phyloP scores from a whole-genome alignment of 306 rosid species.

The Cucumis hystrix region DNA sequence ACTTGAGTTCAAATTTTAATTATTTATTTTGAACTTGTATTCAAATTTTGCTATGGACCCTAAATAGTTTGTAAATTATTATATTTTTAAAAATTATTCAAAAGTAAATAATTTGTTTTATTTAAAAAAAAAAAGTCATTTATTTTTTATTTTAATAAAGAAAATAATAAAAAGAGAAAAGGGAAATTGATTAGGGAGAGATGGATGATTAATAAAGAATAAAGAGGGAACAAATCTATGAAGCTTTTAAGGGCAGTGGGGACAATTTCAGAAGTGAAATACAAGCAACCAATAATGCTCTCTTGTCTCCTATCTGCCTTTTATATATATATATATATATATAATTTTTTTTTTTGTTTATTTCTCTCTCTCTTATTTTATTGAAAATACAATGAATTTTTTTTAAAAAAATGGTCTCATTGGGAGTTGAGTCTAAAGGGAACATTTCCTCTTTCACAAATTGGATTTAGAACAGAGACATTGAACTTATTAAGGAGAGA shows the following conservation, averaged over 20 bases:
- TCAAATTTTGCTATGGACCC: too few relatives aligned
- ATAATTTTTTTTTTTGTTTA: accelerated
- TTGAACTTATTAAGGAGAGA: not conserved
- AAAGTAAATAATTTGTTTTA: too few relatives aligned
- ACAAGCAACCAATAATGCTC: slow-evolving; percentile 3
- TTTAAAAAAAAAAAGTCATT: too few relatives aligned
- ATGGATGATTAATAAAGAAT: not conserved
- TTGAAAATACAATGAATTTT: not conserved
- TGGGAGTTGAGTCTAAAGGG: not conserved
- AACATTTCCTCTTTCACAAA: not conserved
- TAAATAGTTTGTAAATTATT: too few relatives aligned
- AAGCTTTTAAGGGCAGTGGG: not conserved
- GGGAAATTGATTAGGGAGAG: not conserved
- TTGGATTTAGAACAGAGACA: not conserved
- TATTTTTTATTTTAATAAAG: too few relatives aligned
- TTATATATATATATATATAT: not conserved
- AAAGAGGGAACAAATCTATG: not conserved
- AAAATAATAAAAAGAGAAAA: not conserved
- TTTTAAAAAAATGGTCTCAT: too few relatives aligned
- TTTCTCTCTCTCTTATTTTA: not conserved
- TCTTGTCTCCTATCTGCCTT: not conserved
- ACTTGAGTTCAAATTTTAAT: too few relatives aligned
- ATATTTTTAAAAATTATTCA: too few relatives aligned
- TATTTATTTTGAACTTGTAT: too few relatives aligned
- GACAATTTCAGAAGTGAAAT: not conserved